Evolutionary conservation across 495 filamentous ascomycete genomes (phyloP), one percentile per base, ranked within the genome.

Genomic region (Penicillium tannophilum): DNA sequence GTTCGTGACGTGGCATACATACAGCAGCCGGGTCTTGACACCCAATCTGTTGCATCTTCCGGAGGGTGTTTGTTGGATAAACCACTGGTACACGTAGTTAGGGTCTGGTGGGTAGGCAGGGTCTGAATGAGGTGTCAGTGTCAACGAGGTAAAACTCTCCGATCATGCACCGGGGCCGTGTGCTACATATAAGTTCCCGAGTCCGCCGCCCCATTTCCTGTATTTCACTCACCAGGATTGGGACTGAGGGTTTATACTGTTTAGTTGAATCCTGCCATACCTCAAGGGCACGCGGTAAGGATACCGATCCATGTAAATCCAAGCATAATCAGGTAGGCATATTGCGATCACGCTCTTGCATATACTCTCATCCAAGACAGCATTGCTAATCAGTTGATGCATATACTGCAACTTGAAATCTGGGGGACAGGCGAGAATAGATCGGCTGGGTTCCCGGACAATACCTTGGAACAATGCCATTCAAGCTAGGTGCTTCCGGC

Each of bases 1-100:
- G 56, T 39, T 55, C 49, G 67, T 78, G 73, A 78, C 73, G 73
- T 78, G 75, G 72, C 75, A 74, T 62, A 64, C 64, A 59, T 58
- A 56, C 63, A 71, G 52, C 55, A 58, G 54, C 53, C 59, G 55
- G 62, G 61, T 65, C 64, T 65, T 56, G 48, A 62, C 60, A 62
- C 62, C 45, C 50, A 42, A 61, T 63, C 42, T 52, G 63, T 54
- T 58, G 65, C 57, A 55, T 33, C 31, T 42, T 35, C 49, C 44
- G 57, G 64, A 70, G 59, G 54, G 63, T 64, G 43, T 56, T 55
- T 58, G 55, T 52, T 55, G 16, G 20, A 17, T 43, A 52, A 61
- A 63, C 56, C 59, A 66, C 65, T 66, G 59, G 63, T 68, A 71
- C 72, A 77, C 72, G 73, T 77, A 75, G 65, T 49, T 56, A 59